These are phyloP conservation scores for Miscanthus lutarioriparius DNA, from an alignment of 176 grass and related monocot genomes.

Conservation along the genomic window DNA sequence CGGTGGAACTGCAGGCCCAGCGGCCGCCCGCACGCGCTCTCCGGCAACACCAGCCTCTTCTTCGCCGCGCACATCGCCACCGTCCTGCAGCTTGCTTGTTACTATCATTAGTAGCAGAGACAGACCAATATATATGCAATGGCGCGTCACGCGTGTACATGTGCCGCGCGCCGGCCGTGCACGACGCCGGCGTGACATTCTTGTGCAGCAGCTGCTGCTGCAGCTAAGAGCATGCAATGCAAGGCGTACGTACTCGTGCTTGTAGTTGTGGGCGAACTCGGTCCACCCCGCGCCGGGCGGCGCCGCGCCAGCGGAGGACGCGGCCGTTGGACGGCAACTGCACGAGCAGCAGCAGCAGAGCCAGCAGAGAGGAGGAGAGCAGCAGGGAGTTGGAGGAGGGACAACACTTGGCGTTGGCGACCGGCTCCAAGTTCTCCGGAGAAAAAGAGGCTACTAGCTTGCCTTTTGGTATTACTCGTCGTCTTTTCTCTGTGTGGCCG, in stretches of 20 bases:
- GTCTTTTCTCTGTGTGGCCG: neutral
- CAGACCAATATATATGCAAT: too few species aligned
- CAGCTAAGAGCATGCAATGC: too few species aligned
- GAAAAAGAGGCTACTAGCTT: neutral
- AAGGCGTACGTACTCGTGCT: conserved; percentile 27
- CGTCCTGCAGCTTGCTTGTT: conserved; percentile 5
- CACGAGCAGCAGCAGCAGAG: conserved; percentile 21
- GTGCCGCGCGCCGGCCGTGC: too few species aligned
- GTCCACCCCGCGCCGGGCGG: conserved; percentile 47
- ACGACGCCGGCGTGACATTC: too few species aligned
- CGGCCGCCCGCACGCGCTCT: conserved; percentile 80
- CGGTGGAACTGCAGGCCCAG: conserved; percentile 84
- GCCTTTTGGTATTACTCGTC: neutral
- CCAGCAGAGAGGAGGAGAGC: neutral
- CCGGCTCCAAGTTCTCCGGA: conserved; percentile 30
- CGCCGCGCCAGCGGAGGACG: conserved; percentile 64
- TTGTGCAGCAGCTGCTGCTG: too few species aligned
- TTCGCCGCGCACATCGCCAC: conserved; percentile 40
- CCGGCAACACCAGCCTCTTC: conserved; percentile 37
- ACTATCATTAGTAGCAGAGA: too few species aligned
- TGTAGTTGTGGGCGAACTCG: conserved; percentile 74
- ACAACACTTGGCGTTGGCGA: neutral
- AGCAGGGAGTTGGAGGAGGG: neutral
- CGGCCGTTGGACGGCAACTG: conserved; percentile 44
- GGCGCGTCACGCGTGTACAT: too few species aligned